Percentiles rank a stretch among this genome's conserved stretches.
Conservation (phyloP, 805 yeast species). For the Suhomyces emberorum region DNA sequence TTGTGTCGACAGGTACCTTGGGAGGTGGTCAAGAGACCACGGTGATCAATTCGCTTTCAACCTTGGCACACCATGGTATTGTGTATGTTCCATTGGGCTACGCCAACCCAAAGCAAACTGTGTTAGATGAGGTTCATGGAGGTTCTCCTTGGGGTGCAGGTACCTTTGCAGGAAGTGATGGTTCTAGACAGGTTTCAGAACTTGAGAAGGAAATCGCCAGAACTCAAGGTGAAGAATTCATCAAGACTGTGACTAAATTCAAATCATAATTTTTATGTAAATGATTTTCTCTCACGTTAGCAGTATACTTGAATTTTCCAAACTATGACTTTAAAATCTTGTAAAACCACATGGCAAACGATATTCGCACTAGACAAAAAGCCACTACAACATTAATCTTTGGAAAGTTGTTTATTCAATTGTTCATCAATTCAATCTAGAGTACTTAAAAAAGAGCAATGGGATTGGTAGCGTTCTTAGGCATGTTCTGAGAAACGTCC, state of each 20-base stretch:
- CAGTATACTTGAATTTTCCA: too few relatives aligned
- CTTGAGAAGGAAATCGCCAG: conserved; percentile 21
- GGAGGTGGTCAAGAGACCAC: conserved; percentile 28
- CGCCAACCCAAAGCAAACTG: conserved; percentile 13
- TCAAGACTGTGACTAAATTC: conserved; percentile 17
- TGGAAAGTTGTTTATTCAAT: too few relatives aligned
- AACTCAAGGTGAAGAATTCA: conserved; percentile 19
- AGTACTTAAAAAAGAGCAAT: too few relatives aligned
- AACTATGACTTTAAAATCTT: too few relatives aligned
- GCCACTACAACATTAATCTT: too few relatives aligned
- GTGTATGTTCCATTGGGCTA: conserved; percentile 25
- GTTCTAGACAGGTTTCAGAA: conserved; percentile 15
- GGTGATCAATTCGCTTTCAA: conserved; percentile 20
- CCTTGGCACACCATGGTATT: conserved; percentile 24
- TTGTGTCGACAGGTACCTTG: conserved; percentile 22
- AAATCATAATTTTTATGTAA: too few relatives aligned
- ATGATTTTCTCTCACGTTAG: too few relatives aligned
- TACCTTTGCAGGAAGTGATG: conserved; percentile 23
- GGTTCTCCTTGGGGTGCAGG: conserved; percentile 30
- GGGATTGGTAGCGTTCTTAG: conserved; percentile 2
- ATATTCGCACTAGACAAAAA: too few relatives aligned
- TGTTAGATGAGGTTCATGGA: conserved; percentile 21
- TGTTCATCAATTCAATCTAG: too few relatives aligned
- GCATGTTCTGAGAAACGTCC: conserved; percentile 1
- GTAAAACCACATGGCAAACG: too few relatives aligned